phyloP scores from a whole-genome alignment of 495 filamentous ascomycete species.

The Podospora australis region DNA sequence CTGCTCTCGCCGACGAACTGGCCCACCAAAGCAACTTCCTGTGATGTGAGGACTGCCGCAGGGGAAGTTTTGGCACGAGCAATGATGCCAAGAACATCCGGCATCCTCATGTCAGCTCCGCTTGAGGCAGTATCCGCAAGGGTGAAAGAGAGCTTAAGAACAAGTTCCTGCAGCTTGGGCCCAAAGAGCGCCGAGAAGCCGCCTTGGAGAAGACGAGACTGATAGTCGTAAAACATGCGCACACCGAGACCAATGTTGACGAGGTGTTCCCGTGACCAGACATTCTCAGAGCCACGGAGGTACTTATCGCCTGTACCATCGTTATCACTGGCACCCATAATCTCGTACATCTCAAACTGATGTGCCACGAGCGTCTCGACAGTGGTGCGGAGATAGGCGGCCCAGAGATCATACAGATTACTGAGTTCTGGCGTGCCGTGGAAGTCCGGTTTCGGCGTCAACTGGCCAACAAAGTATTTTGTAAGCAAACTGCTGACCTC shows the following conservation, averaged over 20 bases:
- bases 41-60: conserved; percentile 34
- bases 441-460: conserved; percentile 43
- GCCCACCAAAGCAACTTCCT: conserved; percentile 43
- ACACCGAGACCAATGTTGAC: conserved; percentile 40
- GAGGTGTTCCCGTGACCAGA: conserved; percentile 40
- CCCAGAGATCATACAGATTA: conserved; percentile 40
- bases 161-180: conserved; percentile 42
- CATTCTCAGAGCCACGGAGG: conserved; percentile 22
- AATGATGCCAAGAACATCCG: conserved; percentile 44
- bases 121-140: conserved; percentile 30
- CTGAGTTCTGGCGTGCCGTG: conserved; percentile 32
- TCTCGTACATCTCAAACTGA: conserved; percentile 44
- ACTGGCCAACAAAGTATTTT: conserved; percentile 47
- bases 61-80: conserved; percentile 40
- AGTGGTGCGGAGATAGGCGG: conserved; percentile 38
- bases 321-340: conserved; percentile 33
- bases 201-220: conserved; percentile 44
- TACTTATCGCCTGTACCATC: conserved; percentile 15
- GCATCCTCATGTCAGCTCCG: conserved; percentile 30
- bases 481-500: conserved; percentile 43
- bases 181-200: conserved; percentile 45
- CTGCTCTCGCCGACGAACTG: conserved; percentile 38
- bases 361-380: conserved; percentile 45
- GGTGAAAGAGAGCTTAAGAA: conserved; percentile 44
- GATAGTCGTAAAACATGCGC: conserved; percentile 45